Evolutionary conservation across 805 yeast genomes (phyloP), one percentile per base, ranked within the genome.

Genomic region (Candida morakotiae): DNA sequence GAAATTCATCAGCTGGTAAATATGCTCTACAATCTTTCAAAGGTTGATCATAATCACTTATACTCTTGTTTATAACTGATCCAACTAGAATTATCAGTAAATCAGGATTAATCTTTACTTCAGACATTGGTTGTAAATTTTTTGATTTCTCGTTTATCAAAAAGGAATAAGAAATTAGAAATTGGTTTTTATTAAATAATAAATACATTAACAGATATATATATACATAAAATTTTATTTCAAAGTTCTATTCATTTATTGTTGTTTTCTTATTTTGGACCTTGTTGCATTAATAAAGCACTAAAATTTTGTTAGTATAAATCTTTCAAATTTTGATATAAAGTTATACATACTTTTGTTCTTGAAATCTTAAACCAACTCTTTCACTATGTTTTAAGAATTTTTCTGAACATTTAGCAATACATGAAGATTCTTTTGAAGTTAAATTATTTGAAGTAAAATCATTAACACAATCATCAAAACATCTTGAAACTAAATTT

Each of bases 361-460:
- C 98, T 69, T 91, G 98, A 91, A 93, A 93, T 69, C 98, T 82
- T 67, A 85, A 91, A 31, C 98, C 99, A 40, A 93, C 96, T 63
- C 99, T 83, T 71, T 93, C 98, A 64, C 91, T 81, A 73, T 91
- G 98, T 64, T 93, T 93, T 71, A 93, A 77, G 79, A 93, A 93
- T 74, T 93, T 93, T 67, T 91, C 98, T 34, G 96, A 83, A 64
- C 99, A 93, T 65, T 84, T 85, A 73, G 79, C 71, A 45, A 93
- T 77, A 69, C 99, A 93, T 18, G 79, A 55, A 48, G 79, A 80
- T 66, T 93, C 99, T 71, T 84, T 87, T 55, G 79, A 63, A 45
- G 95, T 81, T 59, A 93, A 76, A 57, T 80, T 79, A 59, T 83
- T 81, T 29, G 98, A 87, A 41, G 99, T 93, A 79, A 93, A 91